A percentile compares a stretch with the other conserved stretches of the same genome.
phyloP scores from a whole-genome alignment of 163 green algal genomes.

The Chlorella variabilis region DNA sequence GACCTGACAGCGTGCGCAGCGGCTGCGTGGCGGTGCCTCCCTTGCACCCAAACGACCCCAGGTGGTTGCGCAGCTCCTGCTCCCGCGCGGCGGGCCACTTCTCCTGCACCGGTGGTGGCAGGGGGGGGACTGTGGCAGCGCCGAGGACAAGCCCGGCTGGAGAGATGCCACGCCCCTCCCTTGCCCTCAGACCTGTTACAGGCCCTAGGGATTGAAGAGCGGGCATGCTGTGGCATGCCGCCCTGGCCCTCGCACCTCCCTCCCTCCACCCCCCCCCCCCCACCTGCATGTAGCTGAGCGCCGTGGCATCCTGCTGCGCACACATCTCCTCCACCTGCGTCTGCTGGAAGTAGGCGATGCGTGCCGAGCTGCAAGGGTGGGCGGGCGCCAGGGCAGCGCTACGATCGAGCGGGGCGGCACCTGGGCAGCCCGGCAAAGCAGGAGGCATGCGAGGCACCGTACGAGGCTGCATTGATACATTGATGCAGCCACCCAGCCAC shows the following conservation, averaged over 20 bases:
- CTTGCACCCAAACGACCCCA: slow-evolving; percentile 55
- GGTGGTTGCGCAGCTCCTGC: slow-evolving; percentile 55
- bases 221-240: too few species aligned
- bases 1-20: slow-evolving; percentile 42
- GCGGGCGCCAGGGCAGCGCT: neutral
- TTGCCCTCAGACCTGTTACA: too few species aligned
- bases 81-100: slow-evolving; percentile 45
- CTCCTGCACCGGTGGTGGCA: slow-evolving; percentile 14
- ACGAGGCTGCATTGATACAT: too few species aligned
- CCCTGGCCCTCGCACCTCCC: too few species aligned
- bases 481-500: neutral
- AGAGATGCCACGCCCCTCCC: too few species aligned
- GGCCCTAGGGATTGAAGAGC: too few species aligned
- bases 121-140: neutral
- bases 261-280: too few species aligned
- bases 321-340: slow-evolving; percentile 73
- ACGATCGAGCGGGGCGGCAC: too few species aligned
- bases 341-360: slow-evolving; percentile 63
- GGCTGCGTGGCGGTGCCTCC: slow-evolving; percentile 45
- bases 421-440: neutral
- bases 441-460: neutral
- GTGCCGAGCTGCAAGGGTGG: neutral
- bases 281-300: slow-evolving; percentile 35
- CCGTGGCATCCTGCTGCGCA: neutral
- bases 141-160: too few species aligned